A percentile compares a stretch with the other conserved stretches of the same genome.
These are phyloP conservation scores for Caulochytrium protostelioides DNA, from an alignment of 371 early-diverging fungal genomes.

Conservation along the genomic window DNA sequence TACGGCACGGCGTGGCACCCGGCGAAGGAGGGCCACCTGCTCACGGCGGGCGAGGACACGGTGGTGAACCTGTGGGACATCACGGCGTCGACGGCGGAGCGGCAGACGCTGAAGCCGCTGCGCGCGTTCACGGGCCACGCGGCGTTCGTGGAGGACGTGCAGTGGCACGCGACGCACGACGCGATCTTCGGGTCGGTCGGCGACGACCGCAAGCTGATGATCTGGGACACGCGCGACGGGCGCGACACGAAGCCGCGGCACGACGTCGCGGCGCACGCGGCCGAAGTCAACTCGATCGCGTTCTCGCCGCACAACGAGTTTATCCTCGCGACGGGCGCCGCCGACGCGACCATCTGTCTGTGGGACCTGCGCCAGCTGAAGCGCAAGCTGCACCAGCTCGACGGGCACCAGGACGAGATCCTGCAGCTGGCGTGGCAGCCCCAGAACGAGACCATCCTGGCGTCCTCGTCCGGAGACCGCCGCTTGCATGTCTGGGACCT, in stretches of 20 bases:
- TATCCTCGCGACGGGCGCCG: slow-evolving; percentile 84
- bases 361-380: slow-evolving; percentile 92
- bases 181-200: slow-evolving; percentile 85
- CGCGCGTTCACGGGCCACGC: slow-evolving; percentile 59
- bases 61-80: slow-evolving; percentile 75
- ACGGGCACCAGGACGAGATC: slow-evolving; percentile 78
- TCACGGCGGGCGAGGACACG: slow-evolving; percentile 74
- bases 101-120: slow-evolving; percentile 43
- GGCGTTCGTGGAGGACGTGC: slow-evolving; percentile 79
- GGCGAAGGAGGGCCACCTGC: slow-evolving; percentile 27
- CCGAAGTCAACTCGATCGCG: slow-evolving; percentile 79
- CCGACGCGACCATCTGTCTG: slow-evolving; percentile 77
- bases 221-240: slow-evolving; percentile 55
- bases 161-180: slow-evolving; percentile 63
- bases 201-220: slow-evolving; percentile 72
- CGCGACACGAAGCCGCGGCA: slow-evolving; percentile 34
- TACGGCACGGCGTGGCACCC: slow-evolving; percentile 45
- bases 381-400: slow-evolving; percentile 56
- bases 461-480: slow-evolving; percentile 77
- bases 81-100: slow-evolving; percentile 37
- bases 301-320: slow-evolving; percentile 74
- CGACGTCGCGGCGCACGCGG: slow-evolving; percentile 59
- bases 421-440: slow-evolving; percentile 90
- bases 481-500: slow-evolving; percentile 93
- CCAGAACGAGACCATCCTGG: slow-evolving; percentile 70